Conservation (phyloP, 345 rosid genomes). For the Acer saccharum region DNA sequence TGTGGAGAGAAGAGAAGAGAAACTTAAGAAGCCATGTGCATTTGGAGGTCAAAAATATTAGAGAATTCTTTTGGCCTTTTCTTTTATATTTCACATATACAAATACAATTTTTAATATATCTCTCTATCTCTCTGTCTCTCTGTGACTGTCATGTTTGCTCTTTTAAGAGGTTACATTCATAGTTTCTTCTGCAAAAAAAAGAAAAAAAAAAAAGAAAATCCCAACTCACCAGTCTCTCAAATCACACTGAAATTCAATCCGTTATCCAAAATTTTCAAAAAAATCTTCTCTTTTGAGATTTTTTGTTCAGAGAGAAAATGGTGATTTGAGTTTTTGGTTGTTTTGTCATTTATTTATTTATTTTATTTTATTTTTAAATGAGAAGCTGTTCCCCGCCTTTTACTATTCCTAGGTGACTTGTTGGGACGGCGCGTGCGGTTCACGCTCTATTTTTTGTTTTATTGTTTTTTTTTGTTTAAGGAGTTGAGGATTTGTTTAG, state of each 20-base stretch:
- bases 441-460: neutral
- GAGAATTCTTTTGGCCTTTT: slow-evolving; percentile 39
- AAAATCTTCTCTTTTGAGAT: neutral
- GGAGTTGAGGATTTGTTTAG: too few species aligned
- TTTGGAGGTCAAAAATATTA: slow-evolving; percentile 62
- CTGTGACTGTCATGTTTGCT: slow-evolving; percentile 10
- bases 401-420: slow-evolving; percentile 38
- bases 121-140: slow-evolving; percentile 8
- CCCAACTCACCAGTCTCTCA: neutral
- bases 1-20: slow-evolving; percentile 36
- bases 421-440: slow-evolving; percentile 32
- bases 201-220: too few species aligned
- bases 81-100: neutral
- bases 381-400: slow-evolving; percentile 40
- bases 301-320: neutral
- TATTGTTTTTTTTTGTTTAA: neutral
- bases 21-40: slow-evolving; percentile 61
- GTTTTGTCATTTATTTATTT: neutral
- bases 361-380: slow-evolving; percentile 10
- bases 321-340: neutral
- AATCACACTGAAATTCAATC: neutral
- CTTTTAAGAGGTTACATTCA: slow-evolving; percentile 26
- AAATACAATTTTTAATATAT: neutral
- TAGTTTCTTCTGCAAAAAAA: slow-evolving; percentile 21
- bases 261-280: neutral